A percentile compares a stretch with the other conserved stretches of the same genome.
Evolutionary conservation across 2,329 filamentous ascomycete species (phyloP).

Genomic region (Boeremia exigua): DNA sequence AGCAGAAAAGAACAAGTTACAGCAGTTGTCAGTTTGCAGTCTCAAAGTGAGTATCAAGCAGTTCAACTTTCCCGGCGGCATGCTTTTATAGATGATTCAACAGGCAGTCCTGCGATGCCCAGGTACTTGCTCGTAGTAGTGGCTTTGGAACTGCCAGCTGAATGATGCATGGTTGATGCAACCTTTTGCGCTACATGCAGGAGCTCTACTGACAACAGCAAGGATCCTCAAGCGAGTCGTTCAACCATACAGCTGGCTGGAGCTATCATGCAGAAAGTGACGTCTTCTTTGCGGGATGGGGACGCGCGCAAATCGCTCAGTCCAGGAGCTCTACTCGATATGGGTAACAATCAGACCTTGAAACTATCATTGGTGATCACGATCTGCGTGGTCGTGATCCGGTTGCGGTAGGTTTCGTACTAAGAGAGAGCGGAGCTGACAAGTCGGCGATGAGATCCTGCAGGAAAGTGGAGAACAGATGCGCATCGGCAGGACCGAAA

Average conservation of each 20-base stretch:
- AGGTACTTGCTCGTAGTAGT: not conserved
- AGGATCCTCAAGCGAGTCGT: not conserved
- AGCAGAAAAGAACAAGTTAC: not conserved
- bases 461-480: constrained; percentile 11
- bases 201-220: not conserved
- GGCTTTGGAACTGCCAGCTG: not conserved
- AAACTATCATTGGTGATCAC: not conserved
- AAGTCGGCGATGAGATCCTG: constrained; percentile 18
- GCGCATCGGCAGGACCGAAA: constrained; percentile 1
- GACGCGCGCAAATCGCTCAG: not conserved
- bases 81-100: not conserved
- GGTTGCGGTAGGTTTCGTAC: not conserved
- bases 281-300: not conserved
- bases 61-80: not conserved
- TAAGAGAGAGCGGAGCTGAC: constrained; percentile 3
- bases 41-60: not conserved
- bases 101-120: not conserved
- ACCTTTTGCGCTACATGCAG: not conserved
- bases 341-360: not conserved
- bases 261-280: not conserved
- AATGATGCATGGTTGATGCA: constrained; percentile 9
- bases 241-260: not conserved
- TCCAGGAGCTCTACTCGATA: not conserved
- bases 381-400: not conserved
- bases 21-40: not conserved